Evolutionary conservation across 305 asterid genomes (phyloP).

Genomic region (Fraxinus dipetala): DNA sequence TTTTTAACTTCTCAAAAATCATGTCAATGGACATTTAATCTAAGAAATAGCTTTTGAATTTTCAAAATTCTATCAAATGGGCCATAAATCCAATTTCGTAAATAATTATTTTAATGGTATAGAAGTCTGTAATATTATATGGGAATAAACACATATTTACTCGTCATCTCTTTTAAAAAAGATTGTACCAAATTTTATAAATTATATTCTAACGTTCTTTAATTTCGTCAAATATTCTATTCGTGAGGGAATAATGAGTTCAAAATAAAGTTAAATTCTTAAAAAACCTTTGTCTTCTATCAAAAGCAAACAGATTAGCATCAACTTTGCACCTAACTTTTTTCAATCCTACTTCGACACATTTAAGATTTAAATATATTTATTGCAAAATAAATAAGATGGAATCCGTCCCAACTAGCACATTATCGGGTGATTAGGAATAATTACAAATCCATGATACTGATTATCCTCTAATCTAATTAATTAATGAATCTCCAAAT

Average conservation of each 20-base stretch:
- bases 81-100: too few relatives aligned
- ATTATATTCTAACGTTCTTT: too few relatives aligned
- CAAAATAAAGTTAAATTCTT: background rate
- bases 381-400: constrained; percentile 16
- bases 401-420: constrained; percentile 31
- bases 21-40: too few relatives aligned
- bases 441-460: constrained; percentile 27
- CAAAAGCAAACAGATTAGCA: constrained; percentile 10
- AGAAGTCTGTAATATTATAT: too few relatives aligned
- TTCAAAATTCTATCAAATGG: too few relatives aligned
- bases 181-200: background rate
- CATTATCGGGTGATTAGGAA: constrained; percentile 32
- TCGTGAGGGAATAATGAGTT: background rate
- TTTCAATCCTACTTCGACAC: constrained; percentile 15
- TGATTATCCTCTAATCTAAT: constrained; percentile 26
- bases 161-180: background rate
- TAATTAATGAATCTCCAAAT: constrained; percentile 11
- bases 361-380: background rate
- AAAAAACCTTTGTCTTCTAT: constrained; percentile 22
- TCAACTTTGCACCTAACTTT: background rate
- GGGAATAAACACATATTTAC: background rate
- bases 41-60: background rate
- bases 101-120: too few relatives aligned
- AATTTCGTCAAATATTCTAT: background rate
- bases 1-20: too few relatives aligned